These are phyloP conservation scores for Neurospora discreta DNA, from an alignment of 495 filamentous ascomycete species.

Conservation along the genomic window DNA sequence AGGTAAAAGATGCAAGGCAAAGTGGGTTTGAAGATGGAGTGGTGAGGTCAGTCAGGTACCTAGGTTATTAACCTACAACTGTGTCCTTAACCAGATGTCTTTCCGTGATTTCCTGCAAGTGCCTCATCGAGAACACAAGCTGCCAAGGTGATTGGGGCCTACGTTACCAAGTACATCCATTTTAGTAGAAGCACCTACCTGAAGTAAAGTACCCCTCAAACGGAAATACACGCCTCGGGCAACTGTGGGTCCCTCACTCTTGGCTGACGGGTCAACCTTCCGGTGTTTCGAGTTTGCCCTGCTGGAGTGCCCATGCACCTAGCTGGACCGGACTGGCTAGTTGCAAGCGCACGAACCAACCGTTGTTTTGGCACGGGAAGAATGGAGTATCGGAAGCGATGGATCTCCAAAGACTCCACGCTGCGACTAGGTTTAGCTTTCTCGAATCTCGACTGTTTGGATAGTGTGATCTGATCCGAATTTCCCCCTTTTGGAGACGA, in stretches of 20 bases:
- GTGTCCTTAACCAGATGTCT: slow-evolving; percentile 19
- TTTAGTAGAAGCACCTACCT: neutral
- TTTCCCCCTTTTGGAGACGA: neutral
- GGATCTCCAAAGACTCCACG: neutral
- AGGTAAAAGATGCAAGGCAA: neutral
- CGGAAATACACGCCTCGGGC: neutral
- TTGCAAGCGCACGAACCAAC: neutral
- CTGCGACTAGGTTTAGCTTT: neutral
- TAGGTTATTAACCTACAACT: slow-evolving; percentile 16
- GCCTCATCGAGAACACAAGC: neutral
- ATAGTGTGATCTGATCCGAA: neutral
- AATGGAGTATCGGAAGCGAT: neutral
- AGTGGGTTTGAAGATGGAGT: slow-evolving; percentile 8
- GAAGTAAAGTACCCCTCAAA: neutral
- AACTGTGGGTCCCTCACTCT: neutral
- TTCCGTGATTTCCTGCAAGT: neutral
- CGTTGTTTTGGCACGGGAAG: neutral
- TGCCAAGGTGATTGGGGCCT: neutral
- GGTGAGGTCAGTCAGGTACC: neutral
- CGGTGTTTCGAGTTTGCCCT: neutral
- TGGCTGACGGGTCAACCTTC: neutral
- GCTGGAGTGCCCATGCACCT: neutral
- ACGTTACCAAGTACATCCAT: neutral
- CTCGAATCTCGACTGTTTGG: neutral
- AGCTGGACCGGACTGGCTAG: neutral